Base-by-base conservation (phyloP, 257 asterid species). In the Penstemon davidsonii region DNA sequence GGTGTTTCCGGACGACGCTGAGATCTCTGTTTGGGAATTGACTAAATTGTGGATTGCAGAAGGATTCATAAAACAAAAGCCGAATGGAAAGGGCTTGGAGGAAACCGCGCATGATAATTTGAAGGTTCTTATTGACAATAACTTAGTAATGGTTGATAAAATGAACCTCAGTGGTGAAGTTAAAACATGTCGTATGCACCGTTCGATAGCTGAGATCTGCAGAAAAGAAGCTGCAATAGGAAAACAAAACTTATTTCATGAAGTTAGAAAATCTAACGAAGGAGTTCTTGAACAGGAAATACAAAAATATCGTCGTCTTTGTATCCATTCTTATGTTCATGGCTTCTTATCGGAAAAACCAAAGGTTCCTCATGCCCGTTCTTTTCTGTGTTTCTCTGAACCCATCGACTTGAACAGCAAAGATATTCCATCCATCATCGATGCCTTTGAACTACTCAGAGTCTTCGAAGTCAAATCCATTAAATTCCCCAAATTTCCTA, bases 131-230 rank as follows among this genome's bases (percentile, higher is more conserved):
- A 62, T 73, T 7, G 18, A 41, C 50, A 69, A 56, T 44, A 78
- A 66, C 72, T 66, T 78, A 47, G 37, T 78, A 62, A 69, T 69
- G 71, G 69, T 68, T 15, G 58, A 46, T 7, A 42, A 49, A 44
- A 62, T 69, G 44, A 78, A 57, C 13, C 72, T 72, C 0, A 60
- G 55, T 66, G 77, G 77, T 15, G 67, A 62, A 53, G 63, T 74
- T 45, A 74, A 70, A 71, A 74, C 74, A 11, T 78, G 79, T 71
- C 74, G 77, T 18, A 33, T 79, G 11, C 77, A 78, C 52, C 74
- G 66, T 42, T 65, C 66, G 47, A 56, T 78, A 47, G 73, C 66
- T 3, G 72, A 66, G 33, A 74, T 79, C 49, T 79, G 83, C 65
- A 74, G 60, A 52, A 75, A 61, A n/a, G 73, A 69, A 45, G 82